phyloP scores from a whole-genome alignment of 106 monocot species.

The Xerophyta viscosa region DNA sequence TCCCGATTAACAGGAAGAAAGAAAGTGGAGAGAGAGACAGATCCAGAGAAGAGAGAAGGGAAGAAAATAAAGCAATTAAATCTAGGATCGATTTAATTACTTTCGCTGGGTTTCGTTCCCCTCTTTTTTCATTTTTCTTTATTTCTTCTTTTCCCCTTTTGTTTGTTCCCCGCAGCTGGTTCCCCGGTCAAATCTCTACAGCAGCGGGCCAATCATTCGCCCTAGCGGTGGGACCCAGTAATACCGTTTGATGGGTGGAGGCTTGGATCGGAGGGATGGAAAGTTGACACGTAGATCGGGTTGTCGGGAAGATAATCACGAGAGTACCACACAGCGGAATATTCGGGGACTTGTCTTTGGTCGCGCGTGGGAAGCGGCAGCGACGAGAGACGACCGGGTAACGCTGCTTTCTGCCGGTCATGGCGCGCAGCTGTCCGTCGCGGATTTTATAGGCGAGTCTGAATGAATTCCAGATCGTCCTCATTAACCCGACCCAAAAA shows the following conservation, averaged over 20 bases:
- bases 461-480: too few relatives aligned
- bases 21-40: background rate
- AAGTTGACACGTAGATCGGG: background rate
- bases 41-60: background rate
- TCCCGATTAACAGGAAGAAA: constrained; percentile 3
- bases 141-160: background rate
- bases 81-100: background rate
- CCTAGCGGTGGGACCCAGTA: background rate
- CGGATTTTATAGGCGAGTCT: too few relatives aligned
- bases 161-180: background rate
- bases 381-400: constrained; percentile 3
- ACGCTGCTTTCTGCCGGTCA: too few relatives aligned
- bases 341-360: constrained; percentile 7
- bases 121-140: background rate
- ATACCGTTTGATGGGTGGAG: background rate
- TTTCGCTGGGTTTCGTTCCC: background rate
- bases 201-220: background rate
- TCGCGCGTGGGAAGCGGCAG: constrained; percentile 3
- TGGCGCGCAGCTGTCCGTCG: too few relatives aligned
- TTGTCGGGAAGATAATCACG: constrained; percentile 3
- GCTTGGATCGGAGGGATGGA: background rate
- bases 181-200: background rate
- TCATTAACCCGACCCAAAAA: too few relatives aligned
- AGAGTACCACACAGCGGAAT: constrained; percentile 2
- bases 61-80: background rate